Percentiles rank a stretch among this genome's conserved stretches.
Evolutionary conservation across 768 basidiomycete genomes (phyloP).

Genomic region (Leccinum uliginosum): DNA sequence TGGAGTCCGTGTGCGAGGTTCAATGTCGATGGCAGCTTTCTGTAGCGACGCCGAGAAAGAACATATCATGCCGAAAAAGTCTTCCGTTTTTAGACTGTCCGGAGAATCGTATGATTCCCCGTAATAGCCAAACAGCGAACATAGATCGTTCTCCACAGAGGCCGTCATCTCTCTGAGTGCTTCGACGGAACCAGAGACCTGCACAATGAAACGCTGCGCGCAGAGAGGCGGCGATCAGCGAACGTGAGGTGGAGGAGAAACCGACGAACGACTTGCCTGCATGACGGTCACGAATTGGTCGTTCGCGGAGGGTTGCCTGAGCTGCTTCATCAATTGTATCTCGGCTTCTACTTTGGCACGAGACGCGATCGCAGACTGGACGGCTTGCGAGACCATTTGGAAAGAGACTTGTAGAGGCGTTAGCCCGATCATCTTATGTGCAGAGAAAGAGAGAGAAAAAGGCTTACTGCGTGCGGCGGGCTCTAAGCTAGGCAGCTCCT

Average conservation of each 20-base stretch:
- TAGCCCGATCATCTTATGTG: background rate
- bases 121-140: constrained; percentile 62
- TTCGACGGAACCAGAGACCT: constrained; percentile 51
- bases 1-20: background rate
- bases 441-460: fast-evolving
- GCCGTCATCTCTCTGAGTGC: constrained; percentile 59
- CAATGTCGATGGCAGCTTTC: constrained; percentile 69
- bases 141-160: constrained; percentile 57
- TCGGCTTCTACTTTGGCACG: constrained; percentile 55
- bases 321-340: constrained; percentile 39
- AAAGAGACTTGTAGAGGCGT: constrained; percentile 59
- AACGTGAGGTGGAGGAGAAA: background rate
- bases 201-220: constrained; percentile 23
- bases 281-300: constrained; percentile 70
- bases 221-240: background rate
- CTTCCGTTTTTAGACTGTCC: constrained; percentile 71
- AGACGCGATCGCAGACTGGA: constrained; percentile 54
- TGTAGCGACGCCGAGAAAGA: constrained; percentile 70
- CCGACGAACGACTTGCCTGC: constrained; percentile 42
- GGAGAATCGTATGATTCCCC: constrained; percentile 67
- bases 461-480: constrained; percentile 70
- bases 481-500: constrained; percentile 78
- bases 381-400: constrained; percentile 55
- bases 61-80: constrained; percentile 73
- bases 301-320: constrained; percentile 28